phyloP scores from a whole-genome alignment of 345 rosid genomes.

The Anacardium occidentale region DNA sequence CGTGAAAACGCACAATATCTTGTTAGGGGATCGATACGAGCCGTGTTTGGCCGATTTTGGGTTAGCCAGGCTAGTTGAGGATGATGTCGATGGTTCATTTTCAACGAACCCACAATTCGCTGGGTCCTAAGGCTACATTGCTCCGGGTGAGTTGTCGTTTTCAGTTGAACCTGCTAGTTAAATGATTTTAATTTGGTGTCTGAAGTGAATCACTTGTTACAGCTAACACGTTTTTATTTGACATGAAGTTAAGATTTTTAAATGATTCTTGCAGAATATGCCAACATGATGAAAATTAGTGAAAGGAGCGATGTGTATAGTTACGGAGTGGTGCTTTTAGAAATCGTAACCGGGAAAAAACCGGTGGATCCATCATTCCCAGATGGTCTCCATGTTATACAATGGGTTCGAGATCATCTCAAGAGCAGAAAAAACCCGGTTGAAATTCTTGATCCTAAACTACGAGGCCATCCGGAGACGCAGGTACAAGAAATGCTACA shows the following conservation, averaged over 20 bases:
- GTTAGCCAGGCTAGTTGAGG: conserved; percentile 63
- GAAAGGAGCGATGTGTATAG: conserved; percentile 84
- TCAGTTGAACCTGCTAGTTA: not conserved
- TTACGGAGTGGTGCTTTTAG: conserved; percentile 75
- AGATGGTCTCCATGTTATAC: conserved; percentile 62
- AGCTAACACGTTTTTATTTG: not conserved
- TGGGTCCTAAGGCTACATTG: conserved; percentile 93
- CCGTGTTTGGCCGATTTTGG: conserved; percentile 89
- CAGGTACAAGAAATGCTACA: conserved; percentile 88
- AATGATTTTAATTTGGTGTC: not conserved
- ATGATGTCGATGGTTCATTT: conserved; percentile 39
- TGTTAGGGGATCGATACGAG: conserved; percentile 64
- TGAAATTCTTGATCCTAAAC: conserved; percentile 60
- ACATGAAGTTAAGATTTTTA: not conserved
- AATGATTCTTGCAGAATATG: conserved; percentile 52
- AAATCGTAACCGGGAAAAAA: conserved; percentile 74
- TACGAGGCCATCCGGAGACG: conserved; percentile 61
- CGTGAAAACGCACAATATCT: conserved; percentile 70
- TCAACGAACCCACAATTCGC: conserved; percentile 60
- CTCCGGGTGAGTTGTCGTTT: conserved; percentile 57
- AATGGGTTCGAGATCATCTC: conserved; percentile 78
- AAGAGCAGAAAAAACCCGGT: conserved; percentile 66
- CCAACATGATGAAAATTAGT: conserved; percentile 57
- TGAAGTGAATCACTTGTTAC: not conserved
- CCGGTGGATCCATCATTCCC: conserved; percentile 75